Percentiles rank a stretch among this genome's conserved stretches.
Conservation (phyloP, 1,284 basidiomycete genomes). For the Heterobasidion irregulare region DNA sequence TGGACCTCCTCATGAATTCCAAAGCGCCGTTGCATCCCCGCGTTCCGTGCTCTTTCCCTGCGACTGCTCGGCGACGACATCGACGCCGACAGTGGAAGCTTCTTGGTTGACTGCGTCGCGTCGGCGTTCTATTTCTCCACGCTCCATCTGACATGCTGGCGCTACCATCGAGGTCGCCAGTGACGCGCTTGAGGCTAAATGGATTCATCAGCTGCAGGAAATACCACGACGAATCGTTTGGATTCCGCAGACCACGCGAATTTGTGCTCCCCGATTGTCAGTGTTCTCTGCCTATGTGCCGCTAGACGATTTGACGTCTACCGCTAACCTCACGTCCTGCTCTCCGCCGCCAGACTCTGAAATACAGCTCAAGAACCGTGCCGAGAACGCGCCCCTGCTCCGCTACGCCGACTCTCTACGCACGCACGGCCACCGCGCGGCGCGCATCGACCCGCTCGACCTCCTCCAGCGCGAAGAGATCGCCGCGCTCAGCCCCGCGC, state of each 20-base stretch:
- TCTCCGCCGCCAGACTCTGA: conserved; percentile 47
- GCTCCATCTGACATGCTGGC: neutral
- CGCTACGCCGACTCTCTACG: conserved; percentile 85
- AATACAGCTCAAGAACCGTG: conserved; percentile 69
- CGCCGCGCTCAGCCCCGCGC: conserved; percentile 66
- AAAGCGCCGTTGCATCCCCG: too few relatives aligned
- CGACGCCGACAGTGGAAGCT: too few relatives aligned
- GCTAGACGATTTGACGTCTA: neutral
- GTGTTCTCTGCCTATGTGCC: conserved; percentile 19
- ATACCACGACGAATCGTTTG: conserved; percentile 82
- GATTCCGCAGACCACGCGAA: conserved; percentile 59
- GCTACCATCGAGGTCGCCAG: neutral
- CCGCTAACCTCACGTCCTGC: neutral
- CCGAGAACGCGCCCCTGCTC: conserved; percentile 67
- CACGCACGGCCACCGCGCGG: conserved; percentile 73
- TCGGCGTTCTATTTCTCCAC: neutral
- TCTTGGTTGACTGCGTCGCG: neutral
- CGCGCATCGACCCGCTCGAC: conserved; percentile 80
- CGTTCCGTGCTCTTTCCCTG: too few relatives aligned
- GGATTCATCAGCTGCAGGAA: neutral
- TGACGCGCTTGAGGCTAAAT: neutral
- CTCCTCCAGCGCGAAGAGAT: conserved; percentile 81
- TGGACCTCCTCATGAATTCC: too few relatives aligned
- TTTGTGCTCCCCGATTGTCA: conserved; percentile 72
- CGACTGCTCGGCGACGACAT: too few relatives aligned